Conservation (phyloP, 2,329 filamentous ascomycete species). For the Cladosporium sp. region DNA sequence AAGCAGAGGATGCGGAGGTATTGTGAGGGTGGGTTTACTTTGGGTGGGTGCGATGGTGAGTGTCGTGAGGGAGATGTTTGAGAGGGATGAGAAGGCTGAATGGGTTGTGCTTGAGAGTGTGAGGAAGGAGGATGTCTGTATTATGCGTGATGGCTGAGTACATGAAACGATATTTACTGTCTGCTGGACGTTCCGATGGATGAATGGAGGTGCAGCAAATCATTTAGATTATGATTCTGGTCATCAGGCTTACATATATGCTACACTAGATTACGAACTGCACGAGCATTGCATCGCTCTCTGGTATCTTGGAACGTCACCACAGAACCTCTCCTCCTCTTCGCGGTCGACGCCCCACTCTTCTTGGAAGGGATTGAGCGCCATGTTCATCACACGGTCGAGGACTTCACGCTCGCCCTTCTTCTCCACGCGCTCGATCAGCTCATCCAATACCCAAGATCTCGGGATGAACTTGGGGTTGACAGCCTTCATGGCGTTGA, state of each 20-base stretch:
- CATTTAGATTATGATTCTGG: not conserved
- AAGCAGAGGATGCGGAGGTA: not conserved
- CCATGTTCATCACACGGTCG: slow-evolving; percentile 77
- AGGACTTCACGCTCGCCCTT: slow-evolving; percentile 79
- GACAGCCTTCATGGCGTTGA: slow-evolving; percentile 74
- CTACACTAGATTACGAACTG: slow-evolving; percentile 63
- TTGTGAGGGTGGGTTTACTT: not conserved
- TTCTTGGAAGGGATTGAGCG: slow-evolving; percentile 81
- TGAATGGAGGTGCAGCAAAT: not conserved
- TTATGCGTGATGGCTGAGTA: not conserved
- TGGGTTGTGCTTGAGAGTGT: slow-evolving; percentile 12
- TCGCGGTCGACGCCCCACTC: slow-evolving; percentile 66
- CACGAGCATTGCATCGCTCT: slow-evolving; percentile 93
- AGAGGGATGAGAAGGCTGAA: not conserved
- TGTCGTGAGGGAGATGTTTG: not conserved
- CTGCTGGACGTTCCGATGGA: not conserved
- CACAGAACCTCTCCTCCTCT: slow-evolving; percentile 81
- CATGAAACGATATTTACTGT: not conserved
- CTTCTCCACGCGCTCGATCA: slow-evolving; percentile 87
- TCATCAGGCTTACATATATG: not conserved
- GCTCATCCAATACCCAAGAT: slow-evolving; percentile 89
- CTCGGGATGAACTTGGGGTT: slow-evolving; percentile 94
- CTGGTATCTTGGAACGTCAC: slow-evolving; percentile 77
- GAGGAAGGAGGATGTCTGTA: not conserved
- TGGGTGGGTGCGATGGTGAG: slow-evolving; percentile 1